Base-by-base conservation (phyloP, 257 asterid species). In the Solanum gracilifrons region DNA sequence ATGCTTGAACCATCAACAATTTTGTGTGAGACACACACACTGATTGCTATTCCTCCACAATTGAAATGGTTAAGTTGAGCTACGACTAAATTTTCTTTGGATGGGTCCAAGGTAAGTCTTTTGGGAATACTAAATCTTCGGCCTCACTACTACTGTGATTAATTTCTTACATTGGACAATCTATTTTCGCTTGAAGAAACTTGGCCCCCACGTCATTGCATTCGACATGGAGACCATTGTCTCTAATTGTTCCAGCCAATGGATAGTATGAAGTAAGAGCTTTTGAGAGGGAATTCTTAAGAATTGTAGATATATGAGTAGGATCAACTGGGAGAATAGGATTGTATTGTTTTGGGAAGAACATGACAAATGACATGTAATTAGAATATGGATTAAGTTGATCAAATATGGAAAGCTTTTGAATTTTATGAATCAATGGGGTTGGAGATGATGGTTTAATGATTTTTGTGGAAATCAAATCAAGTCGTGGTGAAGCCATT, bases 371-470 rank as follows among this genome's bases (percentile, higher is more conserved):
- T 9, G 88, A 23, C 35, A 76, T 60, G 29, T 29, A 27, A 37
- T 37, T 37, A 3, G 27, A 11, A 23, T 8, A 5, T 18, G 48
- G 48, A 25, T 75, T 48, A 16, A 27, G 25, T 25, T 87, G 86
- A 37, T 77, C 85, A 46, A 51, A 48, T n/a, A 36, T 35, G 46
- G 74, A 87, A 6, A 39, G 68, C 27, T 62, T 87, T 37, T 76
- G 5, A 20, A 25, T 29, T 29, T 80, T 75, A 7, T 35, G 39
- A 0, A 48, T 10, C 62, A 72, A 68, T 35, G 88, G 88, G 51
- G 87, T 83, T 35, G 85, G 48, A 87, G 89, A 83, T 4, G 87
- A 82, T 25, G 89, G 89, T 69, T 83, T 87, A 7, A 87, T 74
- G 9, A n/a, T 51, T 31, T 35, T 73, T 9, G 5, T 73, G 48